Evolutionary conservation across 2,329 filamentous ascomycete genomes (phyloP).

Genomic region (Alternaria panax): DNA sequence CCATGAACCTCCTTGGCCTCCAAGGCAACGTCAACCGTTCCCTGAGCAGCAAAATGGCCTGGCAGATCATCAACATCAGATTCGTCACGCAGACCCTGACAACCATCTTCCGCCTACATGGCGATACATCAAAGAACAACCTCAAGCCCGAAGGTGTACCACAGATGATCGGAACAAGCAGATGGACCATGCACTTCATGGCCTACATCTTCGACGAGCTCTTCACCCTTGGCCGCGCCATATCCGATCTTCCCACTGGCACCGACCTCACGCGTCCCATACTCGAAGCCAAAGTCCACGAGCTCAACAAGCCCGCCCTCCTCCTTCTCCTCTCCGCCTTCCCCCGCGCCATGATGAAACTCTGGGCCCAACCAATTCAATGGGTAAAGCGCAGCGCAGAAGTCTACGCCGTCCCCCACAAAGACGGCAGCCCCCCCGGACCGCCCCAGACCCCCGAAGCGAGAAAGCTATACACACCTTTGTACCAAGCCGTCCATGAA

Average conservation of each 20-base stretch:
- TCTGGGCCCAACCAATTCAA: constrained; percentile 41
- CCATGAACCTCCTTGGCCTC: constrained; percentile 77
- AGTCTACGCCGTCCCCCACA: constrained; percentile 40
- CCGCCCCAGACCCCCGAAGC: constrained; percentile 52
- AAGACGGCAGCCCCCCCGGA: constrained; percentile 47
- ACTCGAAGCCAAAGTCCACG: constrained; percentile 35
- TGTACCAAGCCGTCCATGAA: constrained; percentile 41
- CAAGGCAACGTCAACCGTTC: constrained; percentile 54
- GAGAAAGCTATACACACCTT: constrained; percentile 55
- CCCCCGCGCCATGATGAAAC: constrained; percentile 49
- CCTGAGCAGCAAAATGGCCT: constrained; percentile 76
- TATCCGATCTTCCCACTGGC: constrained; percentile 28
- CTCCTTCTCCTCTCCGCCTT: constrained; percentile 46
- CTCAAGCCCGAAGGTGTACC: constrained; percentile 44
- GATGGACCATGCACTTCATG: constrained; percentile 76
- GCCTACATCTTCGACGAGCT: constrained; percentile 64
- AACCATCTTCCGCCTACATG: constrained; percentile 58
- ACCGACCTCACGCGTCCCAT: constrained; percentile 48
- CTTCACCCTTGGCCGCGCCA: constrained; percentile 34
- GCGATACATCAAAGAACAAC: constrained; percentile 58
- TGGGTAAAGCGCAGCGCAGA: constrained; percentile 42
- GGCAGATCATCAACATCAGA: constrained; percentile 76
- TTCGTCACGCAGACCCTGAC: constrained; percentile 70
- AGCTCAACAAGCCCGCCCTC: constrained; percentile 46
- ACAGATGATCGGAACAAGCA: constrained; percentile 69